These are phyloP conservation scores for Trypanosoma platydactyli DNA, from an alignment of 208 protist species.

Conservation along the genomic window DNA sequence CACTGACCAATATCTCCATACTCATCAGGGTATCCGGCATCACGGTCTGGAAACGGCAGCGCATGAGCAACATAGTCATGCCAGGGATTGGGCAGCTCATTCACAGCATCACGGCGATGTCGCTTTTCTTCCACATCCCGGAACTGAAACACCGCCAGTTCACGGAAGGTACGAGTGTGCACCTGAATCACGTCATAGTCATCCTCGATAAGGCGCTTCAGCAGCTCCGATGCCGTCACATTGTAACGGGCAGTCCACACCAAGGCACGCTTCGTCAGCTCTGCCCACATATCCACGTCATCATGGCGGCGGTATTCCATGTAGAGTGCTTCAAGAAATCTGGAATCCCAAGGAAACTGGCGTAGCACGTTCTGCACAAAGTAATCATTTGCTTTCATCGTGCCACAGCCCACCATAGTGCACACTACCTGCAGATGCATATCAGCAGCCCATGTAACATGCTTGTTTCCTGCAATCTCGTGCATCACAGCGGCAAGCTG, in stretches of 20 bases:
- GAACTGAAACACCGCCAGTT: constrained; percentile 91
- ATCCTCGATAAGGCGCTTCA: constrained; percentile 86
- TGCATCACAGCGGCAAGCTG: constrained; percentile 43
- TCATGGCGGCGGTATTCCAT: constrained; percentile 87
- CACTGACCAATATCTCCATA: constrained; percentile 92
- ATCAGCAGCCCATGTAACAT: constrained; percentile 82
- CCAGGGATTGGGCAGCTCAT: constrained; percentile 89
- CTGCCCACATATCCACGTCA: constrained; percentile 77
- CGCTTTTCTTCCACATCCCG: constrained; percentile 86
- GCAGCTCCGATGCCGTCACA: constrained; percentile 69
- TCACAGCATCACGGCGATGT: constrained; percentile 55
- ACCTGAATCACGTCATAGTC: constrained; percentile 88
- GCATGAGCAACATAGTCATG: constrained; percentile 89
- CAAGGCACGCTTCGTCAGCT: constrained; percentile 89
- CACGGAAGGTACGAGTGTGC: constrained; percentile 87
- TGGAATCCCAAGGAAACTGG: constrained; percentile 75
- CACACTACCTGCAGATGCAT: constrained; percentile 86
- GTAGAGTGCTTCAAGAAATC: constrained; percentile 86
- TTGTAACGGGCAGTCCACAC: constrained; percentile 90
- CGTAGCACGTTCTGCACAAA: constrained; percentile 91
- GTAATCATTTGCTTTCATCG: constrained; percentile 89
- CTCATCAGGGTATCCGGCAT: constrained; percentile 90
- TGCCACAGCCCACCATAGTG: constrained; percentile 79
- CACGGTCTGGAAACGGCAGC: constrained; percentile 88
- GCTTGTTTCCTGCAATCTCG: constrained; percentile 72